A percentile compares a stretch with the other conserved stretches of the same genome.
Evolutionary conservation across 768 basidiomycete species (phyloP).

Genomic region (Mycena leptocephala): DNA sequence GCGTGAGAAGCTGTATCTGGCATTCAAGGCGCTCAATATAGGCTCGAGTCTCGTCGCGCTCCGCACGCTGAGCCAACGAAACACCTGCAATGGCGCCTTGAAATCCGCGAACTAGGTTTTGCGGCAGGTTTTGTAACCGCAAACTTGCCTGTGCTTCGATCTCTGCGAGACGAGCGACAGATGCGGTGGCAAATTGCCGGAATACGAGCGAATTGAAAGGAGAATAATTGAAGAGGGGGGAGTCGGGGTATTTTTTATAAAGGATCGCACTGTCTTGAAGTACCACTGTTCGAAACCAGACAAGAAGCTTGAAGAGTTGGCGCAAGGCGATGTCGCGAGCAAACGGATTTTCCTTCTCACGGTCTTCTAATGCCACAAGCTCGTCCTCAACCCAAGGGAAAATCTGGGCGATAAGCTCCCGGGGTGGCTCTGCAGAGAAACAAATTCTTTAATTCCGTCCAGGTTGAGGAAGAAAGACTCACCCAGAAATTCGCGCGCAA

Average conservation of each 20-base stretch:
- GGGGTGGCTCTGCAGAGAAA: slow-evolving; percentile 38
- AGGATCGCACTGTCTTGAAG: slow-evolving; percentile 16
- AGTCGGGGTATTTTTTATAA: neutral
- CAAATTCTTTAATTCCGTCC: no score
- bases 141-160: neutral
- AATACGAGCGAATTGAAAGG: slow-evolving; percentile 10
- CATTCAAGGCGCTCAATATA: neutral
- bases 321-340: slow-evolving; percentile 45
- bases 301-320: slow-evolving; percentile 37
- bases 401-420: slow-evolving; percentile 28
- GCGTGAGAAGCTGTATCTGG: neutral
- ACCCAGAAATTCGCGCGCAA: slow-evolving; percentile 35
- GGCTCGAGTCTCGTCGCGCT: no score
- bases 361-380: neutral
- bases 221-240: neutral
- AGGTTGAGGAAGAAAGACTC: slow-evolving; percentile 7
- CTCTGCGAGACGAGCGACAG: neutral
- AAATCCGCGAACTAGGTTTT: slow-evolving; percentile 15
- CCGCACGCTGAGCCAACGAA: neutral
- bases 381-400: slow-evolving; percentile 50
- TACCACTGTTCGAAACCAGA: slow-evolving; percentile 12
- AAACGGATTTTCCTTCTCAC: neutral
- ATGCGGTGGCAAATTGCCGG: neutral
- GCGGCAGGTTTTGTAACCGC: neutral
- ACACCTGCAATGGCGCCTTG: slow-evolving; percentile 2